Percentiles rank a stretch among this genome's conserved stretches.
Conservation (phyloP, 805 yeast genomes). For the Clavispora vitiphila region DNA sequence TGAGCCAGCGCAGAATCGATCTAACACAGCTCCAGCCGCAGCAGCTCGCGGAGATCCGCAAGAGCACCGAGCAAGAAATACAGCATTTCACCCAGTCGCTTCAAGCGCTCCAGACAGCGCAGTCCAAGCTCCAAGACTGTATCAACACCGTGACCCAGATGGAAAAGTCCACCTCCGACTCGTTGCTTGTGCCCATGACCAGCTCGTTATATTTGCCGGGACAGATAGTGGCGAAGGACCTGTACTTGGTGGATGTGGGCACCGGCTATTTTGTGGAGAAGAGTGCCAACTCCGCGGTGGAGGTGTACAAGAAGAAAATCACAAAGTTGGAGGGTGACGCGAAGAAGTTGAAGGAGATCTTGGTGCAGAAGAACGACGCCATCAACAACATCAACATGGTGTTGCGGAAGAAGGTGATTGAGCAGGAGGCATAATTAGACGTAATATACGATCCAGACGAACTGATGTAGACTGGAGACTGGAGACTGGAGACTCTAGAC, state of each 20-base stretch:
- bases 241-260: constrained; percentile 88
- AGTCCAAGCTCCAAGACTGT: constrained; percentile 77
- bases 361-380: constrained; percentile 66
- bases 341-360: constrained; percentile 65
- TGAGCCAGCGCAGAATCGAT: constrained; percentile 42
- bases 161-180: constrained; percentile 35
- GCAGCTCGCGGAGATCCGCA: constrained; percentile 79
- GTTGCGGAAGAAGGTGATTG: constrained; percentile 48
- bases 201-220: constrained; percentile 90
- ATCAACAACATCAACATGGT: constrained; percentile 58
- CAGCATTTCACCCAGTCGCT: constrained; percentile 82
- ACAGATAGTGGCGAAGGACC: constrained; percentile 53
- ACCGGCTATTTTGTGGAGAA: constrained; percentile 95
- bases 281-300: constrained; percentile 55
- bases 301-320: constrained; percentile 70
- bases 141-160: constrained; percentile 60
- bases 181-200: constrained; percentile 80
- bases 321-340: constrained; percentile 68
- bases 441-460: no score
- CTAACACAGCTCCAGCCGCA: constrained; percentile 70
- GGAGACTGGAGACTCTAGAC: no score
- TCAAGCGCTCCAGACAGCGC: constrained; percentile 79
- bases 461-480: no score
- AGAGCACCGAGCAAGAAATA: constrained; percentile 77
- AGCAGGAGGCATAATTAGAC: no score